These are phyloP conservation scores for Sanguinoderma infundibulare DNA, from an alignment of 1,284 basidiomycete species.

Conservation along the genomic window DNA sequence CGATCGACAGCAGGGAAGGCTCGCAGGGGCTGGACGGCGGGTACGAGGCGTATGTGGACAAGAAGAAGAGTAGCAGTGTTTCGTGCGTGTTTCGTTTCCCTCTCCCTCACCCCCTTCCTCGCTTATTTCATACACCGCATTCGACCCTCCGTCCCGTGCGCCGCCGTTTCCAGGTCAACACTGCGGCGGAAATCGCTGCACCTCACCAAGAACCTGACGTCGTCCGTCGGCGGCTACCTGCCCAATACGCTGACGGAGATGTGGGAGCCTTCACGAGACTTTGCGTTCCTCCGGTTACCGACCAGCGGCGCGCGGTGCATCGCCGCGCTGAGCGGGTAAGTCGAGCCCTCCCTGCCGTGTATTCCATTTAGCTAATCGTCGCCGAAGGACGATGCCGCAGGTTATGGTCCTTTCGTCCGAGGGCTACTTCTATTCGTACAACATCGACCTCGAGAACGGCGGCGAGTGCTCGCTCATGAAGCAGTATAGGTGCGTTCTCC, in stretches of 20 bases:
- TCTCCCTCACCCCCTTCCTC: not conserved
- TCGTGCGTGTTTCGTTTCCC: slow-evolving; percentile 30
- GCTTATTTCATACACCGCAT: not conserved
- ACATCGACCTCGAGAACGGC: slow-evolving; percentile 94
- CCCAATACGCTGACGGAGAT: slow-evolving; percentile 93
- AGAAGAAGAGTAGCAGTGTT: slow-evolving; percentile 64
- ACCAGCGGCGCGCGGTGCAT: slow-evolving; percentile 79
- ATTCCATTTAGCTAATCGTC: not conserved
- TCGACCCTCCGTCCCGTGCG: not conserved
- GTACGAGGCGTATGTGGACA: slow-evolving; percentile 77
- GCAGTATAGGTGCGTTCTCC: slow-evolving; percentile 74
- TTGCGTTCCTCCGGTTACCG: slow-evolving; percentile 92
- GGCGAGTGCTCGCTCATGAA: slow-evolving; percentile 96
- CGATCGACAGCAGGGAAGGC: slow-evolving; percentile 66
- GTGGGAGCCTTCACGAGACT: slow-evolving; percentile 97
- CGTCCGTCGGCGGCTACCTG: slow-evolving; percentile 88
- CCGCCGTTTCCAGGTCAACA: slow-evolving; percentile 44
- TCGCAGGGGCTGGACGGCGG: slow-evolving; percentile 65
- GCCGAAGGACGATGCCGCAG: slow-evolving; percentile 84
- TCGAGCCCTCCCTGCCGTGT: not conserved
- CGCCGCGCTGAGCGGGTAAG: slow-evolving; percentile 86
- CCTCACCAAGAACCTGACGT: slow-evolving; percentile 80
- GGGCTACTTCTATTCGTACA: slow-evolving; percentile 95
- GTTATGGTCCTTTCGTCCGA: slow-evolving; percentile 98
- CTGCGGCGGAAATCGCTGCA: slow-evolving; percentile 78